Conservation (phyloP, 176 grass and related monocot species). For the Phoenix dactylifera region DNA sequence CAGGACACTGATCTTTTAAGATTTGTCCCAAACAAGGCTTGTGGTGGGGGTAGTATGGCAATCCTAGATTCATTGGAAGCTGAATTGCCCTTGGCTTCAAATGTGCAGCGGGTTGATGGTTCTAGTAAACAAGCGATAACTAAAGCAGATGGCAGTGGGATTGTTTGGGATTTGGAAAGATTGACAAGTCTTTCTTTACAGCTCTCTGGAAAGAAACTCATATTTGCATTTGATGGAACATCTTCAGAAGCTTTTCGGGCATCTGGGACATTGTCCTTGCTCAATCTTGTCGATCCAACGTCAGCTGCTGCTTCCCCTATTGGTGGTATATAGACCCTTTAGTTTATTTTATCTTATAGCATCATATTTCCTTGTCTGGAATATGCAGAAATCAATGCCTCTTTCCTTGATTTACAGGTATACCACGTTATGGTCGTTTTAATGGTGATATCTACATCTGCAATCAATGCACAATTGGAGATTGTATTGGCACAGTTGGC, state of each 20-base stretch:
- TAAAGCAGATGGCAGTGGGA: constrained; percentile 78
- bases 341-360: background rate
- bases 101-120: constrained; percentile 63
- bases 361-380: background rate
- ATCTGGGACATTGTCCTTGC: constrained; percentile 83
- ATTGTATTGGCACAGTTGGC: constrained; percentile 88
- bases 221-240: constrained; percentile 99
- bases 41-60: constrained; percentile 85
- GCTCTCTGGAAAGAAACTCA: constrained; percentile 88
- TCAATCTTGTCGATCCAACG: constrained; percentile 96
- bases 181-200: constrained; percentile 74
- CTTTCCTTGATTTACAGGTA: constrained; percentile 51
- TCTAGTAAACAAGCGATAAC: constrained; percentile 66
- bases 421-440: constrained; percentile 91
- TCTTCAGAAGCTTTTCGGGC: constrained; percentile 89
- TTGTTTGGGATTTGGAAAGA: constrained; percentile 96
- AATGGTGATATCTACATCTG: constrained; percentile 93
- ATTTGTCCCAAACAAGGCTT: constrained; percentile 84
- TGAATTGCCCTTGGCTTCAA: constrained; percentile 50
- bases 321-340: constrained; percentile 46
- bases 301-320: constrained; percentile 98
- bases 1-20: constrained; percentile 90
- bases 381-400: background rate
- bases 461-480: constrained; percentile 81
- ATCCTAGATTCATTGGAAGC: constrained; percentile 88